These are phyloP conservation scores for Oenanthe javanica DNA, from an alignment of 140 eudicot species.

Conservation along the genomic window DNA sequence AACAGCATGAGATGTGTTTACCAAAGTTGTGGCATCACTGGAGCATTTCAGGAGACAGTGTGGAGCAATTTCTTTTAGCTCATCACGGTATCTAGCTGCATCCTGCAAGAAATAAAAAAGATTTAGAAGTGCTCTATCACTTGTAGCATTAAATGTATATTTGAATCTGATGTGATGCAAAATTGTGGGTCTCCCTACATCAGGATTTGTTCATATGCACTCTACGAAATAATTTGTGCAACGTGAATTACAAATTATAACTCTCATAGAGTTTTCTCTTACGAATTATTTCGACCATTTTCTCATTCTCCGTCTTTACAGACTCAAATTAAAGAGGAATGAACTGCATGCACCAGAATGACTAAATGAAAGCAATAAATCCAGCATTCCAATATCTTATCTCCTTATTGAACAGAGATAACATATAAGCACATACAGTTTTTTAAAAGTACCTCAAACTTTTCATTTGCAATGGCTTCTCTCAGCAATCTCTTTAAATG, in stretches of 20 bases:
- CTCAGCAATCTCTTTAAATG: slow-evolving; percentile 53
- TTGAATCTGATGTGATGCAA: not conserved
- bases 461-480: slow-evolving; percentile 86
- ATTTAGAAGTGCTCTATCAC: not conserved
- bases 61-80: slow-evolving; percentile 80
- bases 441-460: slow-evolving; percentile 85
- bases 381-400: not conserved
- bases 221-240: not conserved
- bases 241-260: not conserved
- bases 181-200: not conserved
- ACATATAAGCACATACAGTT: not conserved
- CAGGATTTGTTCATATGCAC: not conserved
- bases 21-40: slow-evolving; percentile 98
- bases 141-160: not conserved
- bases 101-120: slow-evolving; percentile 38
- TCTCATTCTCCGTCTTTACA: not conserved
- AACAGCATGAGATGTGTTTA: slow-evolving; percentile 20
- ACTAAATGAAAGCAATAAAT: not conserved
- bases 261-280: not conserved
- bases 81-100: slow-evolving; percentile 88
- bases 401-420: not conserved
- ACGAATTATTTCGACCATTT: not conserved
- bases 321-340: not conserved
- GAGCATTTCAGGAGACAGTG: slow-evolving; percentile 84
- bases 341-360: not conserved